Evolutionary conservation across 2,329 filamentous ascomycete species (phyloP).

Genomic region (Atkinsonella hypoxylon): DNA sequence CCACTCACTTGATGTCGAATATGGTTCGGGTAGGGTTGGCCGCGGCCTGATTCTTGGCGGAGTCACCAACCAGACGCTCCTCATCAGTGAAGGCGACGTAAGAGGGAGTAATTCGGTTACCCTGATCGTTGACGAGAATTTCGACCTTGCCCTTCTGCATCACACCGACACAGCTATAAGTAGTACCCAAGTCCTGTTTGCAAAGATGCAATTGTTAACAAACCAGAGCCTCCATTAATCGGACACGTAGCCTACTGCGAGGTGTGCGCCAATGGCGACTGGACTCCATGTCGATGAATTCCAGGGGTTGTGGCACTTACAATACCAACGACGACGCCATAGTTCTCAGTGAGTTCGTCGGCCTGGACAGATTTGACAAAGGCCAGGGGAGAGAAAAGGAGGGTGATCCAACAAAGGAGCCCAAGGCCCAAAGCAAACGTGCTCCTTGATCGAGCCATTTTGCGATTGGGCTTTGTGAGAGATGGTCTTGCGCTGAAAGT

Average conservation of each 20-base stretch:
- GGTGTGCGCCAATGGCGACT: background rate
- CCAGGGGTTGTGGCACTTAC: slow-evolving; percentile 31
- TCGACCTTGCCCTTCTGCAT: slow-evolving; percentile 94
- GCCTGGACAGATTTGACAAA: slow-evolving; percentile 68
- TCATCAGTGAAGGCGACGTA: slow-evolving; percentile 97
- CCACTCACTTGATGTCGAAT: slow-evolving; percentile 70
- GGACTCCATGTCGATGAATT: background rate
- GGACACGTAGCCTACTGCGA: background rate
- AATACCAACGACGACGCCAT: slow-evolving; percentile 89
- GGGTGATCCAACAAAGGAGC: slow-evolving; percentile 80
- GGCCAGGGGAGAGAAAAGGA: slow-evolving; percentile 78
- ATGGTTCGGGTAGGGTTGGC: slow-evolving; percentile 66
- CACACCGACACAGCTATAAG: slow-evolving; percentile 82
- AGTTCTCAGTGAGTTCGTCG: slow-evolving; percentile 57
- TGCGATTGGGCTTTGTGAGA: slow-evolving; percentile 14
- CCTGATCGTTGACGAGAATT: slow-evolving; percentile 92
- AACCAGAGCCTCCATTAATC: background rate
- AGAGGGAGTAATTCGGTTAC: slow-evolving; percentile 90
- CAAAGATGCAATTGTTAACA: background rate
- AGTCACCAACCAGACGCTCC: slow-evolving; percentile 92
- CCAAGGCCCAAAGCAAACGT: slow-evolving; percentile 71
- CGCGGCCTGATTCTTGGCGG: slow-evolving; percentile 90
- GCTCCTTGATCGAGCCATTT: slow-evolving; percentile 48
- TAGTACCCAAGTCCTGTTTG: slow-evolving; percentile 67
- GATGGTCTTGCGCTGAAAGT: slow-evolving; percentile 10